Evolutionary conservation across 169 alveolate genomes (phyloP).

Genomic region (Eimeria necatrix): DNA sequence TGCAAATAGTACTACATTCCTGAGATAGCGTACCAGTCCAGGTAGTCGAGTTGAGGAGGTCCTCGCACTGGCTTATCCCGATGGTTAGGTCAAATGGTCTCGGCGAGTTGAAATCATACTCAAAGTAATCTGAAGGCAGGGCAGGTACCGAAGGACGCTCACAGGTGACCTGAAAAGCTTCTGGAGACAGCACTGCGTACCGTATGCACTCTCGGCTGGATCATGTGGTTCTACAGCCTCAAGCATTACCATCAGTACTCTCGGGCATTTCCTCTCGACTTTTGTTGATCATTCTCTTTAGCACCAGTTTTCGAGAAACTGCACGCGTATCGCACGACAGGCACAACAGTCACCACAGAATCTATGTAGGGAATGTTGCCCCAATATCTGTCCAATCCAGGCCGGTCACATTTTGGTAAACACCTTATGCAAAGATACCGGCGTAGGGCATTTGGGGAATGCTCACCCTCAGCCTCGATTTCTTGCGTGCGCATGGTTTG

Average conservation of each 20-base stretch:
- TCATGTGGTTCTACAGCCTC: not conserved
- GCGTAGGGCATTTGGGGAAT: not conserved
- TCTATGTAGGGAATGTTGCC: too few relatives aligned
- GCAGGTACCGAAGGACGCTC: not conserved
- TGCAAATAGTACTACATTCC: not conserved
- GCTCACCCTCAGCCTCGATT: constrained; percentile 64
- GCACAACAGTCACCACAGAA: too few relatives aligned
- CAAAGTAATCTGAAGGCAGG: constrained; percentile 40
- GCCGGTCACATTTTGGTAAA: not conserved
- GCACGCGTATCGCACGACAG: not conserved
- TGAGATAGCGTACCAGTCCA: constrained; percentile 67
- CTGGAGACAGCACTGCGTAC: not conserved
- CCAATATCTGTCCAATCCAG: not conserved
- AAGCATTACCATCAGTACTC: constrained; percentile 58
- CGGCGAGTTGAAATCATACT: constrained; percentile 65
- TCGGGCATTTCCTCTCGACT: constrained; percentile 66
- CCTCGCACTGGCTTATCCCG: constrained; percentile 65
- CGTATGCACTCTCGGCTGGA: not conserved
- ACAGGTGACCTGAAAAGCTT: not conserved
- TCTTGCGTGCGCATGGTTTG: constrained; percentile 66
- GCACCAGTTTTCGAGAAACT: constrained; percentile 66
- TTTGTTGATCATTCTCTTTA: constrained; percentile 67
- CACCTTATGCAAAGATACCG: too few relatives aligned
- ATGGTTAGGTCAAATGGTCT: constrained; percentile 51
- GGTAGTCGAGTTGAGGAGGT: constrained; percentile 58